phyloP scores from a whole-genome alignment of 371 early-diverging fungal species.

The Rhizomucor miehei region DNA sequence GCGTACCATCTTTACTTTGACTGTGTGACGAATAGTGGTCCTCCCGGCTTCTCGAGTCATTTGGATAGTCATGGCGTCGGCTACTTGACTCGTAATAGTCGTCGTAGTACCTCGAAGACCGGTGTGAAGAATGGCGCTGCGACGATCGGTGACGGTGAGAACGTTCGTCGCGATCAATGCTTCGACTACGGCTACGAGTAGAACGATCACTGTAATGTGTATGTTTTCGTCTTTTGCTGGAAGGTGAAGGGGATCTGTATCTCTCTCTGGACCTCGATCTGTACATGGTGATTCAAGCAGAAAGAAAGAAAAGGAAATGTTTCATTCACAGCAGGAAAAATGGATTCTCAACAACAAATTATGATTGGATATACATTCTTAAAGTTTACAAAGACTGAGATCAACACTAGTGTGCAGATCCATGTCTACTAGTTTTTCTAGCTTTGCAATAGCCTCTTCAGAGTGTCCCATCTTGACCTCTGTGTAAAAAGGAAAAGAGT shows the following conservation, averaged over 20 bases:
- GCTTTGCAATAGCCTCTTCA: constrained; percentile 51
- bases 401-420: constrained; percentile 25
- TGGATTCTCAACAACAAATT: no score
- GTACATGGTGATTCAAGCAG: constrained; percentile 4
- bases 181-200: constrained; percentile 19
- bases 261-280: constrained; percentile 31
- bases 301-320: no score
- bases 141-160: constrained; percentile 29
- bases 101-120: constrained; percentile 35
- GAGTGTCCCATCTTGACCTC: constrained; percentile 61
- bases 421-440: constrained; percentile 40
- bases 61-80: constrained; percentile 9
- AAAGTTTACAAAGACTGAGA: constrained; percentile 8
- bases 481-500: constrained; percentile 10
- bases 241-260: constrained; percentile 43
- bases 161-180: constrained; percentile 29
- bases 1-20: constrained; percentile 2
- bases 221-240: constrained; percentile 28
- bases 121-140: constrained; percentile 26
- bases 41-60: neutral
- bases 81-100: constrained; percentile 5
- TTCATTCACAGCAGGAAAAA: no score
- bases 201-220: constrained; percentile 21
- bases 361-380: neutral
- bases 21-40: neutral